phyloP scores from a whole-genome alignment of 345 rosid genomes.

The Eucalyptus erythrocorys region DNA sequence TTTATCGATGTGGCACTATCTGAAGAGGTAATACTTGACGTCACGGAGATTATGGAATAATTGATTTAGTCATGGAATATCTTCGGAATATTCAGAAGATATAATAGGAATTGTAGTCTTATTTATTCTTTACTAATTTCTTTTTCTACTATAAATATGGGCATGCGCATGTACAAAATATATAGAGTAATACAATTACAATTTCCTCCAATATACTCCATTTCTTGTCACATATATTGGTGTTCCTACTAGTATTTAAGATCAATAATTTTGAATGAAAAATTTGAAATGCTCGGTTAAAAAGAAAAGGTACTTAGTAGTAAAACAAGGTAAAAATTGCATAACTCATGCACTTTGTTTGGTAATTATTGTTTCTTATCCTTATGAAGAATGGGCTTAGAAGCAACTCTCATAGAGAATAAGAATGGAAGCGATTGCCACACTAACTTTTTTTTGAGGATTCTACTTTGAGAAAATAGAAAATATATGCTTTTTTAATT shows the following conservation, averaged over 20 bases:
- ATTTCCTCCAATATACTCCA: no score
- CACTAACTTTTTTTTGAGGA: no score
- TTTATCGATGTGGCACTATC: fast-evolving
- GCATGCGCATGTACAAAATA: no score
- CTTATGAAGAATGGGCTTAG: not conserved
- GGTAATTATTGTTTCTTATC: not conserved
- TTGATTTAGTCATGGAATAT: no score
- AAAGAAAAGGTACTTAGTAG: not conserved
- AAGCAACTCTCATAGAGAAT: not conserved
- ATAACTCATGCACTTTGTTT: not conserved
- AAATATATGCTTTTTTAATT: no score
- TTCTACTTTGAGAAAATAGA: no score
- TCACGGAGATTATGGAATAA: no score
- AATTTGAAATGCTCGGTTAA: not conserved
- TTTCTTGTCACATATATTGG: not conserved
- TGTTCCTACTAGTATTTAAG: not conserved
- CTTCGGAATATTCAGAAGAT: no score
- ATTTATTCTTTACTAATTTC: no score
- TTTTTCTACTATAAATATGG: no score
- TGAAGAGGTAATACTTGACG: not conserved
- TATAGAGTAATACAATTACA: no score
- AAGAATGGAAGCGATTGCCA: not conserved
- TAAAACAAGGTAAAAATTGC: not conserved
- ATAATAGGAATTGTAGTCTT: no score
- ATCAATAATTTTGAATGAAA: not conserved